Conservation (phyloP, 495 filamentous ascomycete genomes). For the Ramalina intermedia region DNA sequence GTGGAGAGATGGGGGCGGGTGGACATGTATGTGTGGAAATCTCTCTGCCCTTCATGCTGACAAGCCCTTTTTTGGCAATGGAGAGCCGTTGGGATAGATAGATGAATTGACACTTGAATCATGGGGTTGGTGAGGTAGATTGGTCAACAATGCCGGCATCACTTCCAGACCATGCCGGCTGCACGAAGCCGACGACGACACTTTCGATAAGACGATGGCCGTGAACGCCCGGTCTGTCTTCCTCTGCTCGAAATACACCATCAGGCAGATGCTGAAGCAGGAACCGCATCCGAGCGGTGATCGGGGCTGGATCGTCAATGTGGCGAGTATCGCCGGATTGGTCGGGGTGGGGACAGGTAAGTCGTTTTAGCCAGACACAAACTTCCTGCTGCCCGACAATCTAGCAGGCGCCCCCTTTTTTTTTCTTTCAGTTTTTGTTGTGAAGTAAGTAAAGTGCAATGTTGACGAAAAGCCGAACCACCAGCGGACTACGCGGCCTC, state of each 20-base stretch:
- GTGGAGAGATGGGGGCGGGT: slow-evolving; percentile 29
- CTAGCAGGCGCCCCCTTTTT: too few relatives aligned
- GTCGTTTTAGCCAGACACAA: not conserved
- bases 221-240: slow-evolving; percentile 33
- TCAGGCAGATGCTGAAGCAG: slow-evolving; percentile 35
- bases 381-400: too few relatives aligned
- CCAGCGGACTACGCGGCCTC: slow-evolving; percentile 32
- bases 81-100: too few relatives aligned
- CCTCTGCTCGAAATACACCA: slow-evolving; percentile 32
- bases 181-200: slow-evolving; percentile 22
- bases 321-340: slow-evolving; percentile 29
- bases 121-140: too few relatives aligned
- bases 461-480: too few relatives aligned
- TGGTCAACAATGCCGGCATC: not conserved
- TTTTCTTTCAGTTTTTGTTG: too few relatives aligned
- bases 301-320: slow-evolving; percentile 42
- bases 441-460: too few relatives aligned
- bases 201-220: slow-evolving; percentile 28
- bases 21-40: slow-evolving; percentile 37
- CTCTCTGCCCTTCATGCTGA: too few relatives aligned
- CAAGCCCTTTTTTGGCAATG: too few relatives aligned
- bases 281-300: slow-evolving; percentile 26
- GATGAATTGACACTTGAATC: too few relatives aligned
- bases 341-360: slow-evolving; percentile 15
- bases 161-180: slow-evolving; percentile 12